Evolutionary conservation across 768 basidiomycete genomes (phyloP), one percentile per base, ranked within the genome.

Genomic region (Kwoniella newhampshirensis): DNA sequence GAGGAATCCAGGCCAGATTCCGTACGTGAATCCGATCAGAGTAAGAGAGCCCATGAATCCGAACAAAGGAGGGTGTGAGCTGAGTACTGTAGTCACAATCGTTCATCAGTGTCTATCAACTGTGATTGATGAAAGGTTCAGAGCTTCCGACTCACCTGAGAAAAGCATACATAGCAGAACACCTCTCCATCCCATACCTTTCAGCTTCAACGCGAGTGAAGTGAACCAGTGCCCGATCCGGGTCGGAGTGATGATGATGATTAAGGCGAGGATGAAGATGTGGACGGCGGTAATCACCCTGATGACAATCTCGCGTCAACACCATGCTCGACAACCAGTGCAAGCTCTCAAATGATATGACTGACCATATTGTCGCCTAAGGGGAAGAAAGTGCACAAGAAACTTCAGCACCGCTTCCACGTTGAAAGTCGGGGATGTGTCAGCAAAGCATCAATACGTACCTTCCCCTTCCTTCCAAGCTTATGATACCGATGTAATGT

Each of bases 21-120:
- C 75, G 45, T 72, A 76, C 1, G 71, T 71, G 54, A 73, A 76
- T 9, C 75, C 75, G 36, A 76, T 76, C 6, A 76, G 63, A 7
- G 73, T 75, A 40, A 76, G 51, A 12, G 67, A 70, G 5, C 63
- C 70, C 37, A 65, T 63, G 28, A 73, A 76, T 4, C 75, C 75
- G 43, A 76, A 73, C 25, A 76, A 54, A 5, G 75, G 75, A 25
- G 75, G 75, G 51, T 76, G 75, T 6, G 71, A 71, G 18, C 71
- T 57, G 13, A 76, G 57, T 27, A 75, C 75, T 74, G 53, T 4
- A 23, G 44, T 4, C 15, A 28, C 18, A 17, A 23, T 27, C 17
- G 26, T 18, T n/a, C 37, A 40, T 17, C 3, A 13, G 37, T n/a
- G n/a, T n/a, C n/a, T n/a, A 9, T 40, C 25, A 30, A 26, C 26